These are phyloP conservation scores for Stachybotrys echinatus DNA, from an alignment of 2,329 filamentous ascomycete species.

Conservation along the genomic window DNA sequence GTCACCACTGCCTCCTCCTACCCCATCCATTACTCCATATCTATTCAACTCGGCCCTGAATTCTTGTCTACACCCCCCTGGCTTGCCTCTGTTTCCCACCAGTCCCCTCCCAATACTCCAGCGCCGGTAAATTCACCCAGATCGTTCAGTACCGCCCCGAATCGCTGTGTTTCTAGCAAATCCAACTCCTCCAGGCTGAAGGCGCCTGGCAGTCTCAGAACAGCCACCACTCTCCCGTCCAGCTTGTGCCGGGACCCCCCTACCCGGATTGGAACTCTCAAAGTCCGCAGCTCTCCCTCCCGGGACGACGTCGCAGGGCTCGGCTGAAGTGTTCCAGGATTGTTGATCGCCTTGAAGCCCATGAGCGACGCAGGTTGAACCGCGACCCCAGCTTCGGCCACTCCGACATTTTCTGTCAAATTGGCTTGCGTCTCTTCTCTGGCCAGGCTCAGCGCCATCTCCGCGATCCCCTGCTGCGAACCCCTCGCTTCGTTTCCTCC, in stretches of 20 bases:
- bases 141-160: conserved; percentile 15
- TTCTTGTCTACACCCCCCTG: not conserved
- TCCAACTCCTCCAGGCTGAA: conserved; percentile 1
- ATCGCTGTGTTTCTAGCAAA: conserved; percentile 11
- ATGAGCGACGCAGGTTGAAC: conserved; percentile 1
- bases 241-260: not conserved
- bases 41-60: not conserved
- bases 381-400: not conserved
- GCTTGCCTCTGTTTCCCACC: not conserved
- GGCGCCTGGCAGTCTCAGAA: not conserved
- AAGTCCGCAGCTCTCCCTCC: conserved; percentile 7
- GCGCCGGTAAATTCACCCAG: conserved; percentile 16
- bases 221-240: conserved; percentile 2
- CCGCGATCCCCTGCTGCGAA: not conserved
- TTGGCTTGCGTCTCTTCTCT: not conserved
- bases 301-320: no score
- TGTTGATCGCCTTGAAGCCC: conserved; percentile 9
- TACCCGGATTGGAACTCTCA: not conserved
- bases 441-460: not conserved
- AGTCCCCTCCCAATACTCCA: conserved; percentile 7
- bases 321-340: no score
- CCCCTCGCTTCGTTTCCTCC: not conserved
- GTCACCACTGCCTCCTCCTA: no score
- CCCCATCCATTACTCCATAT: no score
- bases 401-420: not conserved